Evolutionary conservation across 371 early-diverging fungal genomes (phyloP).

Genomic region (Funneliformis caledonium): DNA sequence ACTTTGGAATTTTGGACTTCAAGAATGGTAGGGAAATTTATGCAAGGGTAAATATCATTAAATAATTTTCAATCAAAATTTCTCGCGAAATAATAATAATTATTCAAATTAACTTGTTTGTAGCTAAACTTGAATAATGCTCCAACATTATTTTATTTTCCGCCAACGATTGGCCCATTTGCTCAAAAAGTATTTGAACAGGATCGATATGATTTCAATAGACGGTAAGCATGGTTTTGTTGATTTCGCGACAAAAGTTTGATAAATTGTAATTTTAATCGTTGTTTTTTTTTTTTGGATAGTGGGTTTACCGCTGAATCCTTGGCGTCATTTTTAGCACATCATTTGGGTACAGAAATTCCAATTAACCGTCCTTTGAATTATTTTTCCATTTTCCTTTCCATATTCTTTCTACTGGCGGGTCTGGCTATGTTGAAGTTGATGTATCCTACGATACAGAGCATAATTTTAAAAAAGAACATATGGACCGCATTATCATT

Average conservation of each 20-base stretch:
- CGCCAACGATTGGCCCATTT: slow-evolving; percentile 12
- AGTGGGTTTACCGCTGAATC: slow-evolving; percentile 74
- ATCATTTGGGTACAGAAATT: slow-evolving; percentile 52
- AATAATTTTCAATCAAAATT: neutral
- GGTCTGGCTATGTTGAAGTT: slow-evolving; percentile 15
- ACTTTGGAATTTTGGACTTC: slow-evolving; percentile 78
- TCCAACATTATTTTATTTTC: slow-evolving; percentile 35
- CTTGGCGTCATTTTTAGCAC: slow-evolving; percentile 64
- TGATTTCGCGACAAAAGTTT: neutral
- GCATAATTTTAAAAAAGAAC: slow-evolving; percentile 4
- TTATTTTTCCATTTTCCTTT: neutral
- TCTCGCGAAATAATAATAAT: neutral
- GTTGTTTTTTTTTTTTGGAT: neutral
- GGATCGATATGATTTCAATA: slow-evolving; percentile 52
- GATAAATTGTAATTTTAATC: neutral
- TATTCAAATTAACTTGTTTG: neutral
- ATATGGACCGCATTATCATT: slow-evolving; percentile 32
- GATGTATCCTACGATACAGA: neutral
- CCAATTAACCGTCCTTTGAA: slow-evolving; percentile 51
- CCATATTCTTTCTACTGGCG: slow-evolving; percentile 18
- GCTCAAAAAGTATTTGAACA: slow-evolving; percentile 44
- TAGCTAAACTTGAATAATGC: slow-evolving; percentile 30
- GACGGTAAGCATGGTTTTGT: neutral
- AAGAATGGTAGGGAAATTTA: slow-evolving; percentile 74
- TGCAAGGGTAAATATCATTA: slow-evolving; percentile 57